These are phyloP conservation scores for Leishmania amazonensis DNA, from an alignment of 208 protist species.

Conservation along the genomic window DNA sequence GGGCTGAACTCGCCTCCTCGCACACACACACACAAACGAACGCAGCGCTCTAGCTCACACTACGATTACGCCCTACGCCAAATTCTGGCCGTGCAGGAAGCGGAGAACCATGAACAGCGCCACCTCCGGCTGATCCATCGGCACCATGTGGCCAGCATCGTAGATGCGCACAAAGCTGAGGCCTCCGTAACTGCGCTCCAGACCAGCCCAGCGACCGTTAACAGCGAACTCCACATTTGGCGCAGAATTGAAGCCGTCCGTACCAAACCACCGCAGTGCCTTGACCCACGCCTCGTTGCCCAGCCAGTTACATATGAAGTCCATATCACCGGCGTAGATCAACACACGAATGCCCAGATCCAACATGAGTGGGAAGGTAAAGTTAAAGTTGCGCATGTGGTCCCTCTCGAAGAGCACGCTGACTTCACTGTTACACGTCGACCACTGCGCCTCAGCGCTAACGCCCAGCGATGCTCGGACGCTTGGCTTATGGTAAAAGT, in stretches of 20 bases:
- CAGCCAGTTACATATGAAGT: conserved; percentile 95
- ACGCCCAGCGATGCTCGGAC: conserved; percentile 70
- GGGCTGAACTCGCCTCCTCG: not conserved
- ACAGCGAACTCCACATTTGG: conserved; percentile 44
- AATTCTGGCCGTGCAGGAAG: conserved; percentile 40
- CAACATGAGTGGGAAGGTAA: conserved; percentile 62
- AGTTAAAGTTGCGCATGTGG: conserved; percentile 69
- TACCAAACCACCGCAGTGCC: conserved; percentile 73
- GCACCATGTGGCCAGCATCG: conserved; percentile 90
- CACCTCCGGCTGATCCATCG: conserved; percentile 78
- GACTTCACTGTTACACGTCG: conserved; percentile 58
- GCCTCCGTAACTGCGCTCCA: conserved; percentile 35
- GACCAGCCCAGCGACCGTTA: conserved; percentile 25
- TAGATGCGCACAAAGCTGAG: conserved; percentile 85
- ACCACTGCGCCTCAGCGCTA: conserved; percentile 35
- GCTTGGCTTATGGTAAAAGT: conserved; percentile 47
- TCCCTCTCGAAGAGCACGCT: conserved; percentile 59
- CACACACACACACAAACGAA: not conserved
- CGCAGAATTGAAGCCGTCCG: conserved; percentile 56
- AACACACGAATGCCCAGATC: conserved; percentile 72
- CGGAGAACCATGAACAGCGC: conserved; percentile 51
- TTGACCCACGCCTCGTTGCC: conserved; percentile 86
- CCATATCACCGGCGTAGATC: conserved; percentile 91
- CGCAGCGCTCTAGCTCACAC: not conserved
- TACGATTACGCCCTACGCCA: not conserved